Percentiles rank a stretch among this genome's conserved stretches.
phyloP scores from a whole-genome alignment of 2,329 filamentous ascomycete genomes.

The Geoglossum cookeanum region DNA sequence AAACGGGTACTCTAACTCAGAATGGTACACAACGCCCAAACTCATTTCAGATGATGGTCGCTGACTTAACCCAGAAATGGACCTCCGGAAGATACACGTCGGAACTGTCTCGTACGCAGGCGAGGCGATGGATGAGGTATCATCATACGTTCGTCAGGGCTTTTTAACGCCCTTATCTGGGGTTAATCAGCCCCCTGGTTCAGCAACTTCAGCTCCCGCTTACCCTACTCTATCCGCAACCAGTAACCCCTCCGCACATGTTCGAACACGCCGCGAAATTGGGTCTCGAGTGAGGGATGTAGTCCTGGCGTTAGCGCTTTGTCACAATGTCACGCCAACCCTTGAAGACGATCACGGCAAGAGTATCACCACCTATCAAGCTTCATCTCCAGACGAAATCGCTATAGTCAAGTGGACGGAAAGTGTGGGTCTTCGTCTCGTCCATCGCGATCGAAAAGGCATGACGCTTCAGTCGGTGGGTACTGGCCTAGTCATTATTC shows the following conservation, averaged over 20 bases:
- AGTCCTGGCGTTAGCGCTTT: conserved; percentile 76
- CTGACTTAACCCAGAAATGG: conserved; percentile 47
- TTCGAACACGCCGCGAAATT: conserved; percentile 79
- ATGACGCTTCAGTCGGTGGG: conserved; percentile 68
- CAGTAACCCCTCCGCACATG: conserved; percentile 34
- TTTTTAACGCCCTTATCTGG: conserved; percentile 35
- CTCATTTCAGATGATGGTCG: background rate
- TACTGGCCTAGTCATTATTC: conserved; percentile 55
- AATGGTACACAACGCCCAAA: conserved; percentile 35
- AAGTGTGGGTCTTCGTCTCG: conserved; percentile 66
- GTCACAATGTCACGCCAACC: conserved; percentile 92
- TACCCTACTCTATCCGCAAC: conserved; percentile 29
- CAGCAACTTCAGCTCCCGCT: conserved; percentile 27
- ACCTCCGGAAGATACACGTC: conserved; percentile 96
- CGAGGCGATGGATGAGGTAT: conserved; percentile 96
- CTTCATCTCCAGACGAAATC: conserved; percentile 93
- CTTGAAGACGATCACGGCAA: conserved; percentile 65
- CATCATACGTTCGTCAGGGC: conserved; percentile 66
- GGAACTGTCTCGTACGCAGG: conserved; percentile 96
- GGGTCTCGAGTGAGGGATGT: conserved; percentile 84
- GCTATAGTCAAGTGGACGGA: conserved; percentile 95
- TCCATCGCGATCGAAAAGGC: conserved; percentile 68
- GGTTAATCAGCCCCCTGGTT: conserved; percentile 13
- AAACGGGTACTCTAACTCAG: conserved; percentile 93
- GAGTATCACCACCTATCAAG: conserved; percentile 72